Percentiles rank a stretch among this genome's conserved stretches.
Evolutionary conservation across 2,329 filamentous ascomycete species (phyloP).

Genomic region (Trichoderma endophyticum): DNA sequence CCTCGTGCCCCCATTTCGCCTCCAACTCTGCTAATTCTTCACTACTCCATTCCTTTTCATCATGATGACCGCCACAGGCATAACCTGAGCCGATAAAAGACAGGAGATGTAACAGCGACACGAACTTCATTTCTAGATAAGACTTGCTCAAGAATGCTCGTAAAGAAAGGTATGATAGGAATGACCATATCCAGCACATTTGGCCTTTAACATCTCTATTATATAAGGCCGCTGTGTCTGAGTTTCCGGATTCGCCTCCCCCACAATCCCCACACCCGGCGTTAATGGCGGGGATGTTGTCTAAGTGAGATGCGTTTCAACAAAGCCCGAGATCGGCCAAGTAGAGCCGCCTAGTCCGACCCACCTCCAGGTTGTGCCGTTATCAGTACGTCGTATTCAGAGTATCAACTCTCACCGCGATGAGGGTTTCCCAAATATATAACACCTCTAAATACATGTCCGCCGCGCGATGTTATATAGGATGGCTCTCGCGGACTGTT

Average conservation of each 20-base stretch:
- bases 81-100: background rate
- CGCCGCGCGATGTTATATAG: background rate
- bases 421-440: background rate
- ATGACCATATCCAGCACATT: background rate
- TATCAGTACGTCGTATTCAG: background rate
- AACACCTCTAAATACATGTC: background rate
- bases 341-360: background rate
- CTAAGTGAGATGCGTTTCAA: background rate
- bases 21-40: constrained; percentile 53
- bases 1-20: constrained; percentile 57
- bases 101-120: background rate
- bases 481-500: background rate
- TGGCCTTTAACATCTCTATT: background rate
- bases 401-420: background rate
- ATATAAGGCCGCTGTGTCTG: background rate
- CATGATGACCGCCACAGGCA: constrained; percentile 24
- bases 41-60: constrained; percentile 45
- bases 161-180: background rate
- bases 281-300: constrained; percentile 1
- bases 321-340: constrained; percentile 6
- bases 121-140: background rate
- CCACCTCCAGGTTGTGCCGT: background rate
- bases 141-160: background rate
- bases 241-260: background rate
- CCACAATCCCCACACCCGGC: background rate